Evolutionary conservation across 2,329 filamentous ascomycete species (phyloP).

Genomic region (Ophiostoma ulmi): DNA sequence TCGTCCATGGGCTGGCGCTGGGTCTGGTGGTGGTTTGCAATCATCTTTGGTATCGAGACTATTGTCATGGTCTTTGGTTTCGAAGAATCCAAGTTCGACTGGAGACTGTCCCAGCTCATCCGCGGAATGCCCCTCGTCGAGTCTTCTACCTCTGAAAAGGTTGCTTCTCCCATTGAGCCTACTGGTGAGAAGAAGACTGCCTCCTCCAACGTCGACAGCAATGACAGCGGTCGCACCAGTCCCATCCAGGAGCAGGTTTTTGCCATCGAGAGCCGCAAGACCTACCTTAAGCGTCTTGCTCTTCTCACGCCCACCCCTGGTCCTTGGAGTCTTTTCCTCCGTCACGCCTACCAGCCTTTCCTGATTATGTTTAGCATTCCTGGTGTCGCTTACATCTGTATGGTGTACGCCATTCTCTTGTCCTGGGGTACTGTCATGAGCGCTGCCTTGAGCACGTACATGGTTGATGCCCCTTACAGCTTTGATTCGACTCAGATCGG

Average conservation of each 20-base stretch:
- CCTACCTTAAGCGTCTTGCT: slow-evolving; percentile 18
- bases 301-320: slow-evolving; percentile 19
- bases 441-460: slow-evolving; percentile 19
- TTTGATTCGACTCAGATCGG: slow-evolving; percentile 38
- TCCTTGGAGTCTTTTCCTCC: slow-evolving; percentile 18
- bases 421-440: slow-evolving; percentile 18
- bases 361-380: slow-evolving; percentile 23
- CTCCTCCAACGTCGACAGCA: neutral
- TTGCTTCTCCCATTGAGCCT: neutral
- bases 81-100: slow-evolving; percentile 24
- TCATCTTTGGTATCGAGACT: slow-evolving; percentile 25
- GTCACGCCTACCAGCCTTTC: slow-evolving; percentile 26
- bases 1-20: slow-evolving; percentile 47
- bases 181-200: neutral
- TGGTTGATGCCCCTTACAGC: slow-evolving; percentile 36
- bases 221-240: neutral
- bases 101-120: neutral
- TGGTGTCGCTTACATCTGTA: slow-evolving; percentile 22
- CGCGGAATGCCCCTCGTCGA: neutral
- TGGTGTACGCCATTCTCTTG: slow-evolving; percentile 18
- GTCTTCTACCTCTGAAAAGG: neutral
- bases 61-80: slow-evolving; percentile 22
- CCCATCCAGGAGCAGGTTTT: neutral
- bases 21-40: slow-evolving; percentile 36
- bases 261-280: neutral